Base-by-base conservation (phyloP, 139 green algal species). In the Chlorella ohadii region DNA sequence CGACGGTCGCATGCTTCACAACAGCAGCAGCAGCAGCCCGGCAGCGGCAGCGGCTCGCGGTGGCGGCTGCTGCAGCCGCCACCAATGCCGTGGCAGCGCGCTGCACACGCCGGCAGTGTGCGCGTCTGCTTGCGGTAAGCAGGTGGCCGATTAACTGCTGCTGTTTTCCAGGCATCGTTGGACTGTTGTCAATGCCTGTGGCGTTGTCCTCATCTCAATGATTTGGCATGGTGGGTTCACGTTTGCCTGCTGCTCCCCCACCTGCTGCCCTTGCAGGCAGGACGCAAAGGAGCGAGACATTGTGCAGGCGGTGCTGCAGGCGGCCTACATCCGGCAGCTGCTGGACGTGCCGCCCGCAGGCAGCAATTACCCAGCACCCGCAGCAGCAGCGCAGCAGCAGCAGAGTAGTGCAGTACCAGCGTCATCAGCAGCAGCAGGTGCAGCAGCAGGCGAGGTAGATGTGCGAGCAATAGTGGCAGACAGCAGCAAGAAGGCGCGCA, bases 301-400 rank as follows among this genome's bases (percentile, higher is more conserved):
- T 17, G 51, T 92, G 39, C 86, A 91, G 70, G 89, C 88, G 20
- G 81, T 96, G 38, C 81, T 96, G 68, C 87, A 94, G n/a, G 88
- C 91, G 20, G 91, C 88, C 5, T 90, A 92, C 74, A 65, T 96
- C n/a, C 86, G 92, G 25, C 83, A 84, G 57, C 79, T 57, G 44
- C 66, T 79, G 34, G 76, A 33, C 25, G 73, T 64, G 55, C 55
- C 59, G 7, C 72, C 73, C 15, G 79, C 65, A 61, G 38, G 63
- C 28, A 56, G 15, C 27, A 34, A 20, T 13, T 41, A 75, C 68
- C 47, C 63, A 11, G n/a, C 51, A 63, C 51, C 51, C 19, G 51
- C 51, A 59, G 2, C 19, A 13, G 11, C 19, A 13, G 12, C 9
- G 57, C 59, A 61, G 47, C 83, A 51, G 59, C 65, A 16, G 41